Evolutionary conservation across 2,329 filamentous ascomycete species (phyloP).

Genomic region (Aureobasidium musti): DNA sequence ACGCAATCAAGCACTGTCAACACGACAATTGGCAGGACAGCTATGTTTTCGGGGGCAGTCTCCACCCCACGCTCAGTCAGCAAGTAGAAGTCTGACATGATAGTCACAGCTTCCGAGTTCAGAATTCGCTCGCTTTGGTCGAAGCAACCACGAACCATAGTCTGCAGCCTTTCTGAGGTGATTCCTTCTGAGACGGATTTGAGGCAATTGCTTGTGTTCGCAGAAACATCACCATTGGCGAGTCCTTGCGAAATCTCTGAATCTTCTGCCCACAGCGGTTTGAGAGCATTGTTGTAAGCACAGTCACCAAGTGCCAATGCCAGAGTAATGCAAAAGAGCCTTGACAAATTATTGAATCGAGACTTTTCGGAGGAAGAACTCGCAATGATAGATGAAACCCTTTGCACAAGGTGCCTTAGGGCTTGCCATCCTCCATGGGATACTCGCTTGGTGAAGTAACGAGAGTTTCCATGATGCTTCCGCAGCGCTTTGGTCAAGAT

Average conservation of each 20-base stretch:
- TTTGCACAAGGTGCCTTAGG: conserved; percentile 66
- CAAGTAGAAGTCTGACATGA: conserved; percentile 10
- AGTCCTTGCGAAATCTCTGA: background rate
- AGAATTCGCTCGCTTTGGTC: background rate
- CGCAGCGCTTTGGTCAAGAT: conserved; percentile 74
- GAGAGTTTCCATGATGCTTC: conserved; percentile 79
- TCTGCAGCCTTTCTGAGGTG: background rate
- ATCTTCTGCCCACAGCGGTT: background rate
- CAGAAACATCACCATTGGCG: background rate
- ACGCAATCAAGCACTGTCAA: conserved; percentile 20
- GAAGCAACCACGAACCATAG: background rate
- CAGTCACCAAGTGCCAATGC: conserved; percentile 77
- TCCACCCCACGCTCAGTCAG: no score
- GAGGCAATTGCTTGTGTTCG: no score
- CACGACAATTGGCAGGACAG: conserved; percentile 8
- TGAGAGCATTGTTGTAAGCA: background rate
- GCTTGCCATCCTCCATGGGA: conserved; percentile 76
- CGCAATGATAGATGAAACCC: background rate
- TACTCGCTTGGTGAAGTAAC: conserved; percentile 78
- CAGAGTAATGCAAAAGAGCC: conserved; percentile 62
- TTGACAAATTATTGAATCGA: background rate
- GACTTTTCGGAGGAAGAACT: background rate
- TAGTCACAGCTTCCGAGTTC: conserved; percentile 15
- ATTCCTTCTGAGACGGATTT: background rate
- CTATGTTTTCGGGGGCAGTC: background rate